Evolutionary conservation across 176 grass and related monocot species (phyloP), one percentile per base, ranked within the genome.

Genomic region (Aegilops longissima): DNA sequence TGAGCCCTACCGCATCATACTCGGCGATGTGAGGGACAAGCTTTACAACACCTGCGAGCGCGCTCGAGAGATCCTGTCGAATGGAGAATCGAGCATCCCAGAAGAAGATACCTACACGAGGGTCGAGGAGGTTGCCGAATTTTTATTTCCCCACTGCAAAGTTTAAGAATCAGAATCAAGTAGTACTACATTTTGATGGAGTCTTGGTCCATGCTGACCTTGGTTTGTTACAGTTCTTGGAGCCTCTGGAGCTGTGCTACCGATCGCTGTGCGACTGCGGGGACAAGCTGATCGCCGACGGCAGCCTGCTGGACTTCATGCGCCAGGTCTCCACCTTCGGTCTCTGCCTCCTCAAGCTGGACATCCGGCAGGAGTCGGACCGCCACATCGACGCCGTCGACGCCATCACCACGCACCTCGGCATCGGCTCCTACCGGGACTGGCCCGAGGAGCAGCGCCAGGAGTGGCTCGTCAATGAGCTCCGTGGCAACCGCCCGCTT

Each of bases 341-440:
- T 69, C 90, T 97, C 54, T 88, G 87, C 79, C 90, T 97, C 42
- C 80, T 94, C 72, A 92, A 87, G 86, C 85, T 94, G 14, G 92
- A 97, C 85, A 97, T 97, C 75, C 90, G 94, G 78, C 93, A 95
- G 84, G 93, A 95, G 84, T 93, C 93, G 30, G 93, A 95, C 20
- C 89, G 91, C 61, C 93, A 93, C 81, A 87, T 89, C 21, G 89
- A 95, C 18, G 88, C 83, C 66, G 47, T 97, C 38, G 92, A 94
- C 77, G 92, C 94, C 5, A 92, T 97, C 62, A 97, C 94, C 20
- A 88, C 77, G 38, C 82, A 97, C 83, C 90, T 92, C 34, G 90
- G 88, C 54, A 87, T 97, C 61, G 94, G 92, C 61, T 97, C 94
- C 20, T 97, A 97, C 76, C 87, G 88, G 18, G 85, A 88, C 24